Base-by-base conservation (phyloP, 805 yeast genomes). In the Starmera pachycereana region DNA sequence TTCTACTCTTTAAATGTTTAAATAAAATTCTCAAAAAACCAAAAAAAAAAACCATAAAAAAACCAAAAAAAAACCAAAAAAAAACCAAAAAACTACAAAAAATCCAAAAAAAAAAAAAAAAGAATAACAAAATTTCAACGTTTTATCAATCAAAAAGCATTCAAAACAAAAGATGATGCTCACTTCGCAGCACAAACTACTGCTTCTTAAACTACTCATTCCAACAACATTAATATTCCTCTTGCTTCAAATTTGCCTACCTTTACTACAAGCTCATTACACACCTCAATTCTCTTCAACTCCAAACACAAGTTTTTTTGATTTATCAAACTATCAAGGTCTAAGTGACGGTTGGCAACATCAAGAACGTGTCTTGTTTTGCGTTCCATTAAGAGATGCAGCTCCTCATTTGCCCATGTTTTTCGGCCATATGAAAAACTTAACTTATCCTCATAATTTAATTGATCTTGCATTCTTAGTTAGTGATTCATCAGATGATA, bases 381-480 rank as follows among this genome's bases (percentile, higher is more conserved):
- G 94, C 53, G 95, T 89, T 12, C 97, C 97, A 3, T 67, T 89
- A 49, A 76, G 97, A 64, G 96, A 89, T 57, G 97, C 97, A 1
- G 84, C 88, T 7, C 75, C 81, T 16, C 96, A 88, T 65, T 66
- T 89, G 57, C 89, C 90, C 33, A 81, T 87, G 86, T 87, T 89
- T 54, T 89, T 89, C 54, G 70, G 77, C 32, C 95, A 88, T 61
- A 72, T 89, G 81, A 68, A 63, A 42, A 80, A 80, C 57, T 68
- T 88, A 56, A 77, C 95, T 1, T 88, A 88, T 60, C 96, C 96
- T 16, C 97, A 89, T 58, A 75, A 81, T 53, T 68, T 86, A 44
- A 80, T 89, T 39, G 97, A 89, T 58, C 69, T 70, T 57, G 76
- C 96, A 16, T 90, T 90, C 55, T 63, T 90, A 51, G 96, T 90